Conservation (phyloP, 2,329 filamentous ascomycete genomes). For the Nannizzia gypsea region DNA sequence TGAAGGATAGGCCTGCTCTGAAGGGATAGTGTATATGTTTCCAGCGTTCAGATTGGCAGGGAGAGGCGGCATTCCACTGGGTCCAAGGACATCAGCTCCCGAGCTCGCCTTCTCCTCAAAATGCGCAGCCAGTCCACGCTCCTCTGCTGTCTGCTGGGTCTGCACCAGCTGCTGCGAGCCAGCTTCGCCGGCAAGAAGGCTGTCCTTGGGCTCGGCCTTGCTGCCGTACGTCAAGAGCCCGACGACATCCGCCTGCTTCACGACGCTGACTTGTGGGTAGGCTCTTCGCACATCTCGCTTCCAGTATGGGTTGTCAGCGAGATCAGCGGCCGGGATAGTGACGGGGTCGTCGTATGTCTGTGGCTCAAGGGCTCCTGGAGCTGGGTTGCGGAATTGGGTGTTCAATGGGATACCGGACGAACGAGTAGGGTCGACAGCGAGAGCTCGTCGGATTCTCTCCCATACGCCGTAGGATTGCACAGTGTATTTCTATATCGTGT, state of each 20-base stretch:
- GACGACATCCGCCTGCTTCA: conserved; percentile 76
- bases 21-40: conserved; percentile 53
- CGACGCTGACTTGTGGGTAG: conserved; percentile 68
- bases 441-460: conserved; percentile 64
- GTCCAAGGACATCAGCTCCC: conserved; percentile 51
- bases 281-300: conserved; percentile 76
- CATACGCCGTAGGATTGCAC: conserved; percentile 81
- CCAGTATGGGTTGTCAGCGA: conserved; percentile 92
- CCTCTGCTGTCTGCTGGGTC: conserved; percentile 61
- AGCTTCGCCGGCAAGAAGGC: conserved; percentile 59
- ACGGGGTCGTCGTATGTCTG: conserved; percentile 67
- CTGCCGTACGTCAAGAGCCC: conserved; percentile 76
- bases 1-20: conserved; percentile 58
- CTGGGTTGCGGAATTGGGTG: conserved; percentile 77
- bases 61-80: conserved; percentile 73
- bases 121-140: conserved; percentile 57
- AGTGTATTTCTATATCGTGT: conserved; percentile 70
- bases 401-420: conserved; percentile 89
- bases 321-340: conserved; percentile 70
- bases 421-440: conserved; percentile 75
- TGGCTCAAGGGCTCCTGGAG: conserved; percentile 62
- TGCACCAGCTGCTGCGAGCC: conserved; percentile 64
- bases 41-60: conserved; percentile 56
- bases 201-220: conserved; percentile 64
- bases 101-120: conserved; percentile 54